Conservation (phyloP, 495 filamentous ascomycete genomes). For the Penicillium herquei region DNA sequence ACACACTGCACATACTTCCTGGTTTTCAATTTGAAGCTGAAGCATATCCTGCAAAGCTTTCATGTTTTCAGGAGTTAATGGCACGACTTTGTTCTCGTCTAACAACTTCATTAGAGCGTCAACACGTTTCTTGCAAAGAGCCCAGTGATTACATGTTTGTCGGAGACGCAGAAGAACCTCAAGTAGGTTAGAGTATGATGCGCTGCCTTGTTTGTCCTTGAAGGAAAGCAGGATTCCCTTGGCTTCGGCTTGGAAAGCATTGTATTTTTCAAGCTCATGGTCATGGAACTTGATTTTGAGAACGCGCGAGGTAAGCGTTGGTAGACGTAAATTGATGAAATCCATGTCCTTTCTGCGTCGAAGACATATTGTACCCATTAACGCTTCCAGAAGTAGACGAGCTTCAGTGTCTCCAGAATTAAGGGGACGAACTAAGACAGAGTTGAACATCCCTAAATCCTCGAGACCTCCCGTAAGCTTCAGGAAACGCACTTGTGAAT, state of each 20-base stretch:
- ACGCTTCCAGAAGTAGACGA: conserved; percentile 64
- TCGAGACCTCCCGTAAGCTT: conserved; percentile 78
- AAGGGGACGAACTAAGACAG: conserved; percentile 70
- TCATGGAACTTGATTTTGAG: conserved; percentile 71
- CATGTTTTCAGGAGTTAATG: conserved; percentile 70
- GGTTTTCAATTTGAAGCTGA: conserved; percentile 74
- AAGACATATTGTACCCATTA: conserved; percentile 82
- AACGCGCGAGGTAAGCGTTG: conserved; percentile 76
- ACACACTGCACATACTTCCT: conserved; percentile 84
- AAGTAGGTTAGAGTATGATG: conserved; percentile 65
- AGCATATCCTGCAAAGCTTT: conserved; percentile 74
- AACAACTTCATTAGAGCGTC: conserved; percentile 66
- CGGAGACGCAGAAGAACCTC: conserved; percentile 82
- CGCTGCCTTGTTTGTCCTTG: conserved; percentile 45
- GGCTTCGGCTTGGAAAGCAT: conserved; percentile 72
- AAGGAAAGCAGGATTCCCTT: conserved; percentile 66
- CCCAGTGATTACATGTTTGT: conserved; percentile 88
- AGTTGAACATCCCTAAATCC: conserved; percentile 71
- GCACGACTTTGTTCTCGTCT: conserved; percentile 63
- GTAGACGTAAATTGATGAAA: conserved; percentile 81
- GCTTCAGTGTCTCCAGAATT: conserved; percentile 56
- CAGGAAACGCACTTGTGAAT: conserved; percentile 87
- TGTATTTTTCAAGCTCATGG: conserved; percentile 79
- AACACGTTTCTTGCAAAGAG: conserved; percentile 70
- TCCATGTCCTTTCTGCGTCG: conserved; percentile 86